A percentile compares a stretch with the other conserved stretches of the same genome.
Evolutionary conservation across 495 filamentous ascomycete genomes (phyloP).

Genomic region (Talaromyces trachyspermus): DNA sequence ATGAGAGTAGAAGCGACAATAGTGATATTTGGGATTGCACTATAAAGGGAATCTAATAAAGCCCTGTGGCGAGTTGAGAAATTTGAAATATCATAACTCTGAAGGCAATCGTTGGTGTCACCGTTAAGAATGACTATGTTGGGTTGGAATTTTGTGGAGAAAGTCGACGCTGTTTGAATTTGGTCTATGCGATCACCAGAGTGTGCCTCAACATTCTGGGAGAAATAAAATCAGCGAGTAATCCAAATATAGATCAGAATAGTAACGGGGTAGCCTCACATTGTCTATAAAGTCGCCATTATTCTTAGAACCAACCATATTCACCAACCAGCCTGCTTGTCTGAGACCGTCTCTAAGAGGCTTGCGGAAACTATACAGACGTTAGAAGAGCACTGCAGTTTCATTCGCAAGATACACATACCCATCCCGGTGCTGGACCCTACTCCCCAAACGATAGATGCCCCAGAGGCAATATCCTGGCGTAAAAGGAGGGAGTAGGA

Average conservation of each 20-base stretch:
- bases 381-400: neutral
- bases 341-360: constrained; percentile 30
- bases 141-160: constrained; percentile 22
- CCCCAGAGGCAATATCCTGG: constrained; percentile 37
- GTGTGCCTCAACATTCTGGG: neutral
- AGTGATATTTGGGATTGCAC: constrained; percentile 30
- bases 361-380: constrained; percentile 34
- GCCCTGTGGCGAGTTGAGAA: constrained; percentile 19
- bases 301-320: constrained; percentile 42
- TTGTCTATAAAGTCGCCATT: constrained; percentile 45
- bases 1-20: constrained; percentile 45
- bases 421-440: constrained; percentile 44
- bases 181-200: neutral
- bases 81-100: constrained; percentile 23
- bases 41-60: constrained; percentile 31
- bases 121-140: constrained; percentile 43
- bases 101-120: constrained; percentile 44
- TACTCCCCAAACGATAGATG: constrained; percentile 50
- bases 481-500: too few relatives aligned
- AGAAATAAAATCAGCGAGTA: neutral
- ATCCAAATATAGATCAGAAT: neutral
- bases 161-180: neutral
- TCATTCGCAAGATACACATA: neutral
- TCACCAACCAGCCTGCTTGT: constrained; percentile 31
- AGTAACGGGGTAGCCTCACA: constrained; percentile 18